Evolutionary conservation across 805 yeast species (phyloP).

Genomic region (Candida piceae): DNA sequence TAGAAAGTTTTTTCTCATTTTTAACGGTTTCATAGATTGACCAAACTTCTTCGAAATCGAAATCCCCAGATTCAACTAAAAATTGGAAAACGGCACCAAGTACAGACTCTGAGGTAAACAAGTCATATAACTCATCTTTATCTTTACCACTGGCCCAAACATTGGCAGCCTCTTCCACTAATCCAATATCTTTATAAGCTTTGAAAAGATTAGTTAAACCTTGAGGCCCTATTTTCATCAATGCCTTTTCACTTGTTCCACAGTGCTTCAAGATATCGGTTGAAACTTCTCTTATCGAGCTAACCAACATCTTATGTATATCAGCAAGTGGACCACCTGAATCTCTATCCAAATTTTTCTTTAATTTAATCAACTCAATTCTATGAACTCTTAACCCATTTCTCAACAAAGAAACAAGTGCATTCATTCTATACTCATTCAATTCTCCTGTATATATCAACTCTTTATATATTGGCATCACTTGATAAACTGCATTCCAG

Average conservation of each 20-base stretch:
- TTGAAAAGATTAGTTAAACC: conserved; percentile 55
- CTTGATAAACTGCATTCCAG: conserved; percentile 46
- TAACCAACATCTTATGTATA: conserved; percentile 39
- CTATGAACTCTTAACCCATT: conserved; percentile 53
- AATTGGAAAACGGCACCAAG: conserved; percentile 68
- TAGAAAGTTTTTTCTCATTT: conserved; percentile 26
- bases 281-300: conserved; percentile 41
- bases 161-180: conserved; percentile 55
- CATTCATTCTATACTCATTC: conserved; percentile 38
- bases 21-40: conserved; percentile 41
- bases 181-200: conserved; percentile 52
- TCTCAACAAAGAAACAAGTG: conserved; percentile 44
- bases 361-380: conserved; percentile 44
- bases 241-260: conserved; percentile 9
- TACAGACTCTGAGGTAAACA: conserved; percentile 57
- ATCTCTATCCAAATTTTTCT: conserved; percentile 49
- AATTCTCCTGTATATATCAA: conserved; percentile 44
- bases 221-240: conserved; percentile 33
- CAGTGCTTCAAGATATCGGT: conserved; percentile 35
- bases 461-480: conserved; percentile 46
- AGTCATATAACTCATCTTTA: conserved; percentile 31
- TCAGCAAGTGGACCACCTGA: conserved; percentile 47
- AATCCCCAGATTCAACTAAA: conserved; percentile 53
- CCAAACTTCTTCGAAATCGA: conserved; percentile 53
- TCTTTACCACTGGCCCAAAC: conserved; percentile 63